Evolutionary conservation across 2,329 filamentous ascomycete species (phyloP).

Genomic region (Penicillium sp.): DNA sequence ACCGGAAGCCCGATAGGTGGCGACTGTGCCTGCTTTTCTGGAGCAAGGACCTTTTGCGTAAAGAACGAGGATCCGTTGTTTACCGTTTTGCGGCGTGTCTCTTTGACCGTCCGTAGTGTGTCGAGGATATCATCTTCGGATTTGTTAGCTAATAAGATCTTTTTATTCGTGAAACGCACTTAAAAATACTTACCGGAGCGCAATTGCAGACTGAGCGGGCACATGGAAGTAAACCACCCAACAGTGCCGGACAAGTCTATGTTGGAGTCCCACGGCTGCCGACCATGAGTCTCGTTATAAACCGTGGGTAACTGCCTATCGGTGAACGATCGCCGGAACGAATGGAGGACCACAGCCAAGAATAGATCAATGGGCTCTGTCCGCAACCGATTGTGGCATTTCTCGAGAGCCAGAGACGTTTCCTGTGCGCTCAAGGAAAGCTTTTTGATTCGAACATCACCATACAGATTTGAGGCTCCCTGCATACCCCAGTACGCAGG

Average conservation of each 20-base stretch:
- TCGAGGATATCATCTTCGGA: conserved; percentile 32
- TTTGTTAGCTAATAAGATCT: background rate
- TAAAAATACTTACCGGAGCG: conserved; percentile 27
- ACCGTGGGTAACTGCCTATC: conserved; percentile 50
- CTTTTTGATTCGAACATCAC: conserved; percentile 39
- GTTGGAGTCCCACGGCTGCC: conserved; percentile 49
- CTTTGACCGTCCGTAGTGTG: conserved; percentile 43
- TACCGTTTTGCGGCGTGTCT: conserved; percentile 39
- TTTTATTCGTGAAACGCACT: background rate
- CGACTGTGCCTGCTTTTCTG: conserved; percentile 31
- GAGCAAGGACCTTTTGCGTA: conserved; percentile 34
- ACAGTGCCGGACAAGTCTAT: conserved; percentile 55
- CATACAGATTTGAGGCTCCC: conserved; percentile 37
- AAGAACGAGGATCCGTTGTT: conserved; percentile 43
- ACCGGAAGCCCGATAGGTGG: conserved; percentile 43
- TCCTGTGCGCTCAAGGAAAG: conserved; percentile 39
- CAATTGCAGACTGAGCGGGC: conserved; percentile 44
- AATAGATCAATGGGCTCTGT: conserved; percentile 46
- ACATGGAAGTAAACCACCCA: conserved; percentile 57
- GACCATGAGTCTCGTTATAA: conserved; percentile 56
- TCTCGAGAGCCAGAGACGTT: conserved; percentile 37
- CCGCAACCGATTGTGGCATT: conserved; percentile 37
- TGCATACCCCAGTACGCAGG: conserved; percentile 45
- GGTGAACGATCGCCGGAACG: conserved; percentile 50
- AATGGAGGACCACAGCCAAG: conserved; percentile 45